phyloP scores from a whole-genome alignment of 768 basidiomycete genomes.

The Termitomyces sp. region DNA sequence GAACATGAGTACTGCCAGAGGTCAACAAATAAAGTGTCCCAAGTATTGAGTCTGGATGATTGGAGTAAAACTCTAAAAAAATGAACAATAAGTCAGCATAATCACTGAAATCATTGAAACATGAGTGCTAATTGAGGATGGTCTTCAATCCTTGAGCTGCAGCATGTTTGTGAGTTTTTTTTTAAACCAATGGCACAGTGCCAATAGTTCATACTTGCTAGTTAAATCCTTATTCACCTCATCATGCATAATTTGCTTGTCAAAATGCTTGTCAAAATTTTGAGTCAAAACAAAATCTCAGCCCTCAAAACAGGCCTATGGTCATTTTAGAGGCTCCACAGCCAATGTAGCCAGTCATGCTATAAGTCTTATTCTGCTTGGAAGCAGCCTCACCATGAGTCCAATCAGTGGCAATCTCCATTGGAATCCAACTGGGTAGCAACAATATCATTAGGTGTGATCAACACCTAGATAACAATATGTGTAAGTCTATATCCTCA shows the following conservation, averaged over 20 bases:
- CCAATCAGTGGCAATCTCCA: slow-evolving; percentile 5
- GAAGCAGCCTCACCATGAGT: not conserved
- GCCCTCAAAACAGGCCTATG: not conserved
- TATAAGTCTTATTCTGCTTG: not conserved
- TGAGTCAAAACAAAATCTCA: slow-evolving; percentile 18
- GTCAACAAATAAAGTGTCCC: not conserved
- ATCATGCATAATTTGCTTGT: not conserved
- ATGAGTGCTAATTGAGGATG: not conserved
- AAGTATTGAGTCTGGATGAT: not conserved
- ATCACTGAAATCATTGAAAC: not conserved
- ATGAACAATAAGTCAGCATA: not conserved
- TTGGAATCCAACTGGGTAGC: no score
- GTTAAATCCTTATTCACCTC: slow-evolving; percentile 7
- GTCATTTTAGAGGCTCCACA: slow-evolving; percentile 15
- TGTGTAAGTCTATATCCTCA: no score
- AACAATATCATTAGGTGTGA: no score
- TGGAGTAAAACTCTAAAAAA: not conserved
- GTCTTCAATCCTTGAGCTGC: not conserved
- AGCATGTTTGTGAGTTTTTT: slow-evolving; percentile 9
- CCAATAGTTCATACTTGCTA: slow-evolving; percentile 15
- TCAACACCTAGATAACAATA: no score
- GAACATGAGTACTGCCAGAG: slow-evolving; percentile 7
- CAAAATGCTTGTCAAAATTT: slow-evolving; percentile 5
- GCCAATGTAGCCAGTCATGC: slow-evolving; percentile 7
- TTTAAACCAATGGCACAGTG: slow-evolving; percentile 14